Base-by-base conservation (phyloP, 805 yeast genomes). In the Candida lessepsii region DNA sequence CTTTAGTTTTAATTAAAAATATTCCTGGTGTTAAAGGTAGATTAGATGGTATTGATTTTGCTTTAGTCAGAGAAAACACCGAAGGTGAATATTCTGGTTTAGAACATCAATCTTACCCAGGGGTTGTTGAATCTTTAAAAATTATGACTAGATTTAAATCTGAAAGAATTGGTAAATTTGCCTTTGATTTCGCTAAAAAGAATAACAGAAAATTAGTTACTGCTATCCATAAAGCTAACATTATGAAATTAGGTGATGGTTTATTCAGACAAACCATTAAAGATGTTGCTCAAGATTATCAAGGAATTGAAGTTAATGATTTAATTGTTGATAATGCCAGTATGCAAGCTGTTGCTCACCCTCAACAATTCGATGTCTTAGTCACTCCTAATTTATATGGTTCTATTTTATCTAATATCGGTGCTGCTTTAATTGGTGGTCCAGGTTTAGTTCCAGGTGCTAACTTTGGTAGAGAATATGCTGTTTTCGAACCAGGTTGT, bases 391-490 rank as follows among this genome's bases (percentile, higher is more conserved):
- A 93, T 78, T 79, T 91, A 74, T 91, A 91, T 78, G 99, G 99
- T 73, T 85, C 96, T 61, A 91, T 91, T 60, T 74, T 91, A 60
- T 89, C 97, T 52, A 93, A 93, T 80, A 90, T 91, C 58, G 99
- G 98, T 75, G 96, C 98, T 53, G 99, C 93, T 50, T 77, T 75
- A 58, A 84, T 93, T 52, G 98, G 98, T 68, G 96, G 97, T 56
- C 97, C 98, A 64, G 98, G 98, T 70, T 76, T 91, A 57, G 96
- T 91, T 41, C 97, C 99, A 56, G 98, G 98, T 71, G 96, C 95
- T 60, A 88, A 89, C 77, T 90, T 86, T 53, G 99, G 99, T 70
- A 84, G 96, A 70, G 97, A 91, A 58, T 83, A 84, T 67, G 98
- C 98, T 42, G 95, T 91, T 47, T 91, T 93, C 69, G 99, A 91